A percentile compares a stretch with the other conserved stretches of the same genome.
phyloP scores from a whole-genome alignment of 2,329 filamentous ascomycete species.

The Colletotrichum sp. region DNA sequence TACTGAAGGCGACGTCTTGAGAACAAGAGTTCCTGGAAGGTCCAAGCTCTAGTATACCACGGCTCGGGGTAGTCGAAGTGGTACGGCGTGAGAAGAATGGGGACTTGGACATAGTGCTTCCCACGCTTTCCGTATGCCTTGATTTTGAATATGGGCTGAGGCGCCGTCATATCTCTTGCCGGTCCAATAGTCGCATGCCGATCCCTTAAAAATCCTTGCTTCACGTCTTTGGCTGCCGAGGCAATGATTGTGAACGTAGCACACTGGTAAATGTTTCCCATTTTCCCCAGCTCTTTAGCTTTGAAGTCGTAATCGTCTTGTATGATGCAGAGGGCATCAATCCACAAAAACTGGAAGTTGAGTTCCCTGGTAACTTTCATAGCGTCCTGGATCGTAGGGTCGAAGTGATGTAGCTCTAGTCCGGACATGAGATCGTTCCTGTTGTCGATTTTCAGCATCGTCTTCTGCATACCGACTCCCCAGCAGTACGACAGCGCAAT shows the following conservation, averaged over 20 bases:
- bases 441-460: not conserved
- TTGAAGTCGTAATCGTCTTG: not conserved
- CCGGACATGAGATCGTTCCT: not conserved
- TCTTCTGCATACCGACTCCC: not conserved
- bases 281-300: not conserved
- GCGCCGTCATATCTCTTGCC: not conserved
- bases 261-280: not conserved
- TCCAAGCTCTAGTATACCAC: not conserved
- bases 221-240: not conserved
- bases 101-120: not conserved
- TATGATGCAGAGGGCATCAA: not conserved
- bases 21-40: not conserved
- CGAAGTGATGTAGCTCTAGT: not conserved
- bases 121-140: not conserved
- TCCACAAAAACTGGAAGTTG: not conserved
- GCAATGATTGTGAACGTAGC: not conserved
- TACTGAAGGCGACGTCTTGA: not conserved
- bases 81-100: not conserved
- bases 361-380: not conserved
- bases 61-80: not conserved
- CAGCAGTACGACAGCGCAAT: not conserved
- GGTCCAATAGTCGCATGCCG: not conserved
- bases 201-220: not conserved
- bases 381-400: not conserved
- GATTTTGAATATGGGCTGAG: not conserved